Conservation (phyloP, 805 yeast species). For the Candida oleophila region DNA sequence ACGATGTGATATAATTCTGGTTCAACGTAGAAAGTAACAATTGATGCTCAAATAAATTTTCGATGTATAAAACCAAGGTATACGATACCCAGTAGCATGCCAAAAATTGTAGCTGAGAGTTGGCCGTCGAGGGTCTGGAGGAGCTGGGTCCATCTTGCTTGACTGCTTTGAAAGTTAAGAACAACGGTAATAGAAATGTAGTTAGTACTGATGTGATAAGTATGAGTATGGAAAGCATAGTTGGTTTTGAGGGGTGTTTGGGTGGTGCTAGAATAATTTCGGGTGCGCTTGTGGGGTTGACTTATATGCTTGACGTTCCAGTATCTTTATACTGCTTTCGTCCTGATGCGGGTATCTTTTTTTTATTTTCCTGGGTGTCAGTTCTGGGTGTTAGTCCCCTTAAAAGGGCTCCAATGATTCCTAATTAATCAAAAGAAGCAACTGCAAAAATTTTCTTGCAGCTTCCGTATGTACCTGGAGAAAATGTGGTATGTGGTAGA, state of each 20-base stretch:
- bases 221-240: neutral
- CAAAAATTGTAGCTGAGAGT: constrained; percentile 14
- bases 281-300: no score
- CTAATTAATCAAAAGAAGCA: no score
- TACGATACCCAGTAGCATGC: constrained; percentile 24
- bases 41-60: constrained; percentile 4
- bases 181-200: constrained; percentile 14
- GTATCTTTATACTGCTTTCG: no score
- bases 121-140: neutral
- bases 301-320: no score
- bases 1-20: constrained; percentile 2
- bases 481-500: neutral
- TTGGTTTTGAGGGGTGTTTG: neutral
- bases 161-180: constrained; percentile 17
- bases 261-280: neutral
- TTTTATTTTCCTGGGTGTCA: no score
- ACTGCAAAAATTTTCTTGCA: no score
- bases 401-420: no score
- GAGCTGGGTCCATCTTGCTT: constrained; percentile 5
- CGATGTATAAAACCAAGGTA: constrained; percentile 12
- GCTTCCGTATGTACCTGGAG: neutral
- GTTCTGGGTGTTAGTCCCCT: no score
- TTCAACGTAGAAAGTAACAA: constrained; percentile 9
- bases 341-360: no score
- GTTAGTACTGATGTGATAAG: neutral